Evolutionary conservation across 139 green algal species (phyloP), one percentile per base, ranked within the genome.

Genomic region (Auxenochlorella protothecoides): DNA sequence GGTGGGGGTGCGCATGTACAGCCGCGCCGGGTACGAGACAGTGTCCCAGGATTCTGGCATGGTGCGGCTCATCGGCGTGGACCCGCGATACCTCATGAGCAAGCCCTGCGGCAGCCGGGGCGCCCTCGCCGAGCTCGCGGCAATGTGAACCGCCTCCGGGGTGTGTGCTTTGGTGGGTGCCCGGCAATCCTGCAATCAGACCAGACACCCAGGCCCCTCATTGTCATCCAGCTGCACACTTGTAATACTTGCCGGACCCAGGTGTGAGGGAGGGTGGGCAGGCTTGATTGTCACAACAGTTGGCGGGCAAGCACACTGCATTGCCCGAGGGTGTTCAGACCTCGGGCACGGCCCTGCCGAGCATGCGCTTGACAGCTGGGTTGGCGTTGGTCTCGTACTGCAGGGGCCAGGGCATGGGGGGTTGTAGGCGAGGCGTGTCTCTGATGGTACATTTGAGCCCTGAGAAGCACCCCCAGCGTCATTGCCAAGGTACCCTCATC

Each of bases 11-110:
- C 61, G 11, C n/a, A 65, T 87, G 57, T 87, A 87, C 66, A 69
- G 56, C 53, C 67, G 60, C 13, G 66, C 71, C 9, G 80, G 82
- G 6, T 87, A 74, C 51, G 55, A 65, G 16, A n/a, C 64, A 51
- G 65, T 71, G 6, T 73, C 60, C 5, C 12, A 70, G 59, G 82
- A 87, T 72, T 70, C 12, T 2, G 65, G 71, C 63, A 59, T 84
- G 14, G 16, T 86, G 55, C 53, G 57, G 51, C 53, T 87, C 51
- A 4, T 87, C 13, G 74, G 80, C 6, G 16, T 72, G 15, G 79
- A 87, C 55, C 72, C 76, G 53, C 80, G 82, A 5, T 82, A 68
- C 3, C 66, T 87, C 5, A 78, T 87, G 77, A 72, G 72, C 60
- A 87, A 86, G 65, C 65, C 2, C 69, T 85, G 60, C 27, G 72